Base-by-base conservation (phyloP, 805 yeast genomes). In the Kazachstania psychrophila region DNA sequence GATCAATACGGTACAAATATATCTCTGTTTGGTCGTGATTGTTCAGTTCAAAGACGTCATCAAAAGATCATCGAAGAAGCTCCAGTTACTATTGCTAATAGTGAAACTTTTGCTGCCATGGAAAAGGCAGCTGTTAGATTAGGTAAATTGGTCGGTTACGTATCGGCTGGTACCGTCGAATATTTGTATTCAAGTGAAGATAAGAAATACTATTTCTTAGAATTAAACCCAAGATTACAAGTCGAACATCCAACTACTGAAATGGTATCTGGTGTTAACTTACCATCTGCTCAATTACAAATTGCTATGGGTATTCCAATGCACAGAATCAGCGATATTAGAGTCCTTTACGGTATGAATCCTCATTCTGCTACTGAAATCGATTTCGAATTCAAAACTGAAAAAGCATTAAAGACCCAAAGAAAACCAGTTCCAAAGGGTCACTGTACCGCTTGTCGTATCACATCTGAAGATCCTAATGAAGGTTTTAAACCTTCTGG, bases 171-270 rank as follows among this genome's bases (percentile, higher is more conserved):
- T 74, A 92, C 99, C 31, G 97, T 92, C 38, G 99, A 92, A 66
- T 92, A 92, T 66, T 72, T 92, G 51, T 92, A 92, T 61, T 86
- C 96, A 19, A 92, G 87, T 60, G 75, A 83, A 39, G 96, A 92
- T 43, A 88, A 89, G 64, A 86, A 88, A 60, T 92, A 89, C 61
- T 92, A 88, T 72, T 92, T 92, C 64, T 72, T 92, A 60, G 99
- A 92, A 68, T 74, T 92, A 61, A 92, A 92, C 62, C 98, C 99
- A 54, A 84, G 99, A 72, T 73, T 92, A 62, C 99, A 92, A 71
- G 99, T 92, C 42, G 99, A 92, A 73, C 99, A 92, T 72, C 99
- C 99, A 55, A 92, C 98, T 31, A 92, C 98, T 28, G 99, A 92
- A 69, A 92, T 92, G 99, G 98, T 87, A 39, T 81, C 95, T 17